These are phyloP conservation scores for Murraya koenigii DNA, from an alignment of 345 rosid species.

Conservation along the genomic window DNA sequence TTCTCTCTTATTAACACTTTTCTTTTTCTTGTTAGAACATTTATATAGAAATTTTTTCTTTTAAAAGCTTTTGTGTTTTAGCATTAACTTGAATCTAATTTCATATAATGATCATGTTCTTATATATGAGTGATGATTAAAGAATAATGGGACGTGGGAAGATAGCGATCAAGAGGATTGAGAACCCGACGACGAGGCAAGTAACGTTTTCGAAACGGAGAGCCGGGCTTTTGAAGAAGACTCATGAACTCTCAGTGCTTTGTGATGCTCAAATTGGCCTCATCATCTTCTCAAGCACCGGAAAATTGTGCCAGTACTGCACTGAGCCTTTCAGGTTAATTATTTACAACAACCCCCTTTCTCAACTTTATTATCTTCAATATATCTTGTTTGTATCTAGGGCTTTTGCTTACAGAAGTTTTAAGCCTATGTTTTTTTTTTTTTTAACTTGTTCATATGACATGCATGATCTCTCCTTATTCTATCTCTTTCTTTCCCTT, in stretches of 20 bases:
- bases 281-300: conserved; percentile 47
- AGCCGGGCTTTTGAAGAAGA: conserved; percentile 43
- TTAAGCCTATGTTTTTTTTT: too few species aligned
- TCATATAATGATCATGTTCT: too few species aligned
- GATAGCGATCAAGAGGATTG: conserved; percentile 40
- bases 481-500: neutral
- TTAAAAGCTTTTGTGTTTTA: too few species aligned
- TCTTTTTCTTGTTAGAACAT: too few species aligned
- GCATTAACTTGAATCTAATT: neutral
- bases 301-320: conserved; percentile 43
- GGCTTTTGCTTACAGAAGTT: neutral
- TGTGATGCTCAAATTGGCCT: conserved; percentile 55
- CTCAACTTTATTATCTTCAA: neutral
- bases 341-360: neutral
- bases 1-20: neutral
- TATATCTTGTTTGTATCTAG: neutral
- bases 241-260: conserved; percentile 43
- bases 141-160: conserved; percentile 43
- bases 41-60: too few species aligned
- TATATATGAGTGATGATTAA: neutral
- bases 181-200: conserved; percentile 50
- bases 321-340: conserved; percentile 36
- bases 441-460: neutral
- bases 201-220: conserved; percentile 48
- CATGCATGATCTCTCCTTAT: neutral